These are phyloP conservation scores for Neophaeococcomyces mojaviensis DNA, from an alignment of 2,329 filamentous ascomycete species.

Conservation along the genomic window DNA sequence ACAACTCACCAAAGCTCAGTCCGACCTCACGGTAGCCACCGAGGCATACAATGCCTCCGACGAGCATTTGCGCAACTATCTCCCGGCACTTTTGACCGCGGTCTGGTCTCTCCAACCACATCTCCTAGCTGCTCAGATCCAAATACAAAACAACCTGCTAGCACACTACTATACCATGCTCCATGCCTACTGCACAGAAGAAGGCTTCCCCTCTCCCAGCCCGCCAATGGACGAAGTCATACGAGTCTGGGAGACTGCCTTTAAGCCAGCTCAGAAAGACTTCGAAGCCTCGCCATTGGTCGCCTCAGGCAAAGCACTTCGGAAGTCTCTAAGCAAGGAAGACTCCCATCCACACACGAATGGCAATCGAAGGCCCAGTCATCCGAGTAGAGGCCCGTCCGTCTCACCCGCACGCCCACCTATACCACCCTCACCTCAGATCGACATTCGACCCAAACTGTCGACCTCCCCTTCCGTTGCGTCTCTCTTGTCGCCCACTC, in stretches of 20 bases:
- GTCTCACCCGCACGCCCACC: constrained; percentile 25
- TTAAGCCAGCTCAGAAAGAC: constrained; percentile 57
- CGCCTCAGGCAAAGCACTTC: constrained; percentile 58
- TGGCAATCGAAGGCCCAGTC: constrained; percentile 33
- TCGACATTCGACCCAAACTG: constrained; percentile 29
- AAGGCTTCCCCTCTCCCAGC: constrained; percentile 62
- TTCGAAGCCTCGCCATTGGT: constrained; percentile 60
- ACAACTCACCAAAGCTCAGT: constrained; percentile 62
- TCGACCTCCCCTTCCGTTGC: constrained; percentile 25
- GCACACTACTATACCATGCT: constrained; percentile 71
- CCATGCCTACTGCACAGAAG: constrained; percentile 63
- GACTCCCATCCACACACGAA: constrained; percentile 38
- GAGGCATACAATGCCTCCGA: constrained; percentile 70
- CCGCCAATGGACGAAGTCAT: constrained; percentile 67
- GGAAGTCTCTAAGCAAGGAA: constrained; percentile 46
- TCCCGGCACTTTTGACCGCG: constrained; percentile 64
- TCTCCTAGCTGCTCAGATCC: constrained; percentile 61
- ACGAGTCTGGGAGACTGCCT: constrained; percentile 56
- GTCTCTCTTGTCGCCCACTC: constrained; percentile 26
- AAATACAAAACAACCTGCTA: constrained; percentile 70
- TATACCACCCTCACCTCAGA: constrained; percentile 22
- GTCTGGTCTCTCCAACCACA: constrained; percentile 68
- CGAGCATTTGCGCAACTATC: constrained; percentile 60
- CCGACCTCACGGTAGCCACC: constrained; percentile 57
- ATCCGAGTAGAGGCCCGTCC: constrained; percentile 27